Evolutionary conservation across 805 yeast genomes (phyloP).

Genomic region (Ogataea methanolica): DNA sequence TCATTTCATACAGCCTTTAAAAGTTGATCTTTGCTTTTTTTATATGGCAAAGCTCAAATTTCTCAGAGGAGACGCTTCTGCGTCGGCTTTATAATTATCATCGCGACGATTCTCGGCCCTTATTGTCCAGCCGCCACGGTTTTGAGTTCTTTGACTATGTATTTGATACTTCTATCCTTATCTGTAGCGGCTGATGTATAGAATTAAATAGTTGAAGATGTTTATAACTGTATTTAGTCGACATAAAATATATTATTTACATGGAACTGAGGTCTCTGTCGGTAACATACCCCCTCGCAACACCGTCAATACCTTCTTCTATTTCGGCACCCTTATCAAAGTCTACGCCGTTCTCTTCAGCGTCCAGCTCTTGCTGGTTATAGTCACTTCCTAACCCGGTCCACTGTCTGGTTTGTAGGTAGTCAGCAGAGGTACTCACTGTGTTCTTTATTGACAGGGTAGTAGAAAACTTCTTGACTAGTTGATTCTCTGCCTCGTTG

Average conservation of each 20-base stretch:
- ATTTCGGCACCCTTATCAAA: constrained; percentile 65
- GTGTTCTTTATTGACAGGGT: constrained; percentile 68
- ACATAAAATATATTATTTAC: background rate
- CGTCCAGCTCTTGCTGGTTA: constrained; percentile 20
- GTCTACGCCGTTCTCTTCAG: constrained; percentile 36
- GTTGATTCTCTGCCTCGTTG: constrained; percentile 22
- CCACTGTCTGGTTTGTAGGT: constrained; percentile 73
- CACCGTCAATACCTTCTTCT: constrained; percentile 81
- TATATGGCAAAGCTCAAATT: no score
- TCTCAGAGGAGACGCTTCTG: no score
- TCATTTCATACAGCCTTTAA: no score
- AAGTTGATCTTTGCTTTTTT: no score
- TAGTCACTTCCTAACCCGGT: constrained; percentile 89
- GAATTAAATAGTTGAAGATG: background rate
- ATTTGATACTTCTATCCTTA: no score
- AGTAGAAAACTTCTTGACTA: constrained; percentile 54
- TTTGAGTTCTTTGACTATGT: no score
- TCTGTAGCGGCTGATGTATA: no score
- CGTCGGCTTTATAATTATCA: no score
- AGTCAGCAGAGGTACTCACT: constrained; percentile 82
- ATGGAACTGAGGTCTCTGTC: constrained; percentile 24
- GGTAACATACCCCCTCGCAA: constrained; percentile 79
- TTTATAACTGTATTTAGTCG: background rate
- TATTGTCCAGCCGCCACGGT: no score
- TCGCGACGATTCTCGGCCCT: no score